Base-by-base conservation (phyloP, 176 grass and related monocot genomes). In the Phragmites australis region DNA sequence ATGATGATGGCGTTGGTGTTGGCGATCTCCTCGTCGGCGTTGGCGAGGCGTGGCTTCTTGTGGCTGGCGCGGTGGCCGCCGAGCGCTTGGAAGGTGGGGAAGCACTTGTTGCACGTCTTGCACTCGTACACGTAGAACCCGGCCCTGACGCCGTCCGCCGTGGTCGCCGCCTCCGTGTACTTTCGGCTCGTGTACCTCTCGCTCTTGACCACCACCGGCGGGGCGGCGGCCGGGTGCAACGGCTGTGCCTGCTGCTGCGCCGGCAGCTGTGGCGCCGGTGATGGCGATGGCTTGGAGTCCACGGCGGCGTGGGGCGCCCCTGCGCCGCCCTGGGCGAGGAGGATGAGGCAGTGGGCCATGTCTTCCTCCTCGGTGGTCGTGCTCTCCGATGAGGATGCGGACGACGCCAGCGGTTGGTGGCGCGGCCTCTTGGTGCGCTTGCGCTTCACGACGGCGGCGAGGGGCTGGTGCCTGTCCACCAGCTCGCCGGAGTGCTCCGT, bases 31-130 rank as follows among this genome's bases (percentile, higher is more conserved):
- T 85, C 58, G 8, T 75, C 77, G 27, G 41, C 45, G n/a, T 34
- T 69, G 58, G 48, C 50, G 41, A 85, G 25, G 40, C 89, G 93
- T 2, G 89, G 89, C 67, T 95, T 98, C 74, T 95, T 98, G 86
- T 98, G 96, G 88, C 92, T 98, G 31, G 96, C 88, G 15, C 90
- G 92, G 81, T 97, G 95, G 32, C 95, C 95, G 49, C 95, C 95
- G 71, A 94, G 95, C 4, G 95, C 95, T 26, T 97, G 94, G 88
- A 97, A 97, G 65, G 89, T 87, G 54, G 81, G 75, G 84, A 94
- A 97, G 67, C 89, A 82, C 66, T 94, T 97, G 71, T 84, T 88
- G 79, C 94, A 97, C 25, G 87, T 97, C 82, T 86, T 94, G 85
- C 94, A 97, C 53, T 85, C 74, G 66, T 86, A 94, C 9, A 84